Base-by-base conservation (phyloP, 495 filamentous ascomycete species). In the Cairneyella variabilis region DNA sequence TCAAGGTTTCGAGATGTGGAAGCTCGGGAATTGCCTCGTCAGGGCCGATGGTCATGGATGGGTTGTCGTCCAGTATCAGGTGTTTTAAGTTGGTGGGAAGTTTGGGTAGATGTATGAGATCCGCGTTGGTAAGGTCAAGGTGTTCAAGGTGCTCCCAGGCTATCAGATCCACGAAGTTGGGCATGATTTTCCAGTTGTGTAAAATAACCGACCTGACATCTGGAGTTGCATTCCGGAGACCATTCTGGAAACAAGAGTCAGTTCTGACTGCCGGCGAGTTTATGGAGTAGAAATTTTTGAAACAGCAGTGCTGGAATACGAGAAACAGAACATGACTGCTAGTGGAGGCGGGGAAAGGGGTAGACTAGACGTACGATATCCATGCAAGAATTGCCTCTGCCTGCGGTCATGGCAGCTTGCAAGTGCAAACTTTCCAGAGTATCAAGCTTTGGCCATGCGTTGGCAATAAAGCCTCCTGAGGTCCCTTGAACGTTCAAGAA, bases 1-100 rank as follows among this genome's bases (percentile, higher is more conserved):
- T 26, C n/a, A 64, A 55, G 30, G 53, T 64, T 25, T 64, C 61
- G 8, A 64, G 47, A 2, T 56, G 25, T n/a, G 61, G 61, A 34
- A 64, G 40, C 1, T 49, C 22, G 18, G 18, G 6, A 11, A 36
- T 11, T 6, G 40, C 32, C 0, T 51, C 32, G 1, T 57, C 21
- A 7, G 22, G 20, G 17, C 26, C 38, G 6, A 45, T 6, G 20
- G 25, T 5, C 3, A 59, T 30, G 5, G 21, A 14, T 14, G n/a
- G 18, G 30, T 57, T 57, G 18, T 54, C 16, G 18, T 36, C 48
- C 5, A 64, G 4, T 3, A 30, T 44, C 14, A 64, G 57, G 50
- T 56, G 36, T 44, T 23, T 55, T 2, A 64, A 34, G 18, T 44
- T 55, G 11, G 48, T 21, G 1, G 61, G 57, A 26, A 60, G 45